A percentile compares a stretch with the other conserved stretches of the same genome.
Evolutionary conservation across 768 basidiomycete genomes (phyloP).

Genomic region (Cytidiella melzeri): DNA sequence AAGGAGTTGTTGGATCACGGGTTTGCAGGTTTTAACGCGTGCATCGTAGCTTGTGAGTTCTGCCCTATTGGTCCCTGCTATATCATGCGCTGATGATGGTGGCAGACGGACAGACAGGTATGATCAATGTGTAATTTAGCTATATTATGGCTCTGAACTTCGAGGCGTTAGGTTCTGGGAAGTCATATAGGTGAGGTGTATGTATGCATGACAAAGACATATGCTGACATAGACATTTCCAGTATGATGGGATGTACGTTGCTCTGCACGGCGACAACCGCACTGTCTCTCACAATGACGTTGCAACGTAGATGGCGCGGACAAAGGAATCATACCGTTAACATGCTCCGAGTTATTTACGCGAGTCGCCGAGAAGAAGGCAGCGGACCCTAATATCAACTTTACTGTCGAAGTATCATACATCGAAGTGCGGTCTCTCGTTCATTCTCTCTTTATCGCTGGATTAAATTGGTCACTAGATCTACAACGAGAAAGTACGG

Average conservation of each 20-base stretch:
- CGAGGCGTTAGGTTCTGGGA: constrained; percentile 64
- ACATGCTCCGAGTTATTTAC: constrained; percentile 91
- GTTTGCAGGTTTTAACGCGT: constrained; percentile 95
- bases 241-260: constrained; percentile 96
- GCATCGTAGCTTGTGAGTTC: constrained; percentile 94
- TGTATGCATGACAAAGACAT: not conserved
- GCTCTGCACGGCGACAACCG: no score
- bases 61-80: not conserved
- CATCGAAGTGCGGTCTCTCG: constrained; percentile 71
- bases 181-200: constrained; percentile 76
- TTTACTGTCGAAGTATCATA: constrained; percentile 98
- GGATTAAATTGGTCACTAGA: constrained; percentile 37
- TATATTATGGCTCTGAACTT: not conserved
- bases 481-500: constrained; percentile 97
- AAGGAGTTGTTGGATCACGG: constrained; percentile 93
- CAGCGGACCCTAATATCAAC: constrained; percentile 57
- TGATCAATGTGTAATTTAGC: constrained; percentile 21
- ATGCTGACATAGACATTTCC: constrained; percentile 1
- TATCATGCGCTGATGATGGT: constrained; percentile 8
- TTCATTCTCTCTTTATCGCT: not conserved
- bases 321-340: constrained; percentile 97
- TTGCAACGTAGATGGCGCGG: constrained; percentile 65
- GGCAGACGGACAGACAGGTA: constrained; percentile 81
- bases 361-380: constrained; percentile 64
- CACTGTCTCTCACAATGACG: constrained; percentile 1